phyloP scores from a whole-genome alignment of 2,329 filamentous ascomycete species.

The Pseudopithomyces maydicus region DNA sequence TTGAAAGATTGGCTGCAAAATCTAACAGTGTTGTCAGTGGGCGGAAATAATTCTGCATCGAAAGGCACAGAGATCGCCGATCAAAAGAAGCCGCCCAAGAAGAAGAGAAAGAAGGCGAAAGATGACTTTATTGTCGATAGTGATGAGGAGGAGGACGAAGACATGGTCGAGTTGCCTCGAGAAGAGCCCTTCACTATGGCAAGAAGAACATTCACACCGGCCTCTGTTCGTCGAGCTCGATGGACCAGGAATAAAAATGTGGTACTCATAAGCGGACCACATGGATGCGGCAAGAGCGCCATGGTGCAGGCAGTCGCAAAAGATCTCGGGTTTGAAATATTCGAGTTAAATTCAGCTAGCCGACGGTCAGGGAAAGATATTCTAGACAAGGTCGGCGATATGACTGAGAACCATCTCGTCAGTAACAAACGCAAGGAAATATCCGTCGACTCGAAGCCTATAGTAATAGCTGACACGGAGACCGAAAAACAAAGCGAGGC shows the following conservation, averaged over 20 bases:
- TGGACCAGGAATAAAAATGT: constrained; percentile 64
- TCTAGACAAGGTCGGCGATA: constrained; percentile 89
- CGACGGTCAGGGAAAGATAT: constrained; percentile 88
- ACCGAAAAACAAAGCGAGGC: constrained; percentile 48
- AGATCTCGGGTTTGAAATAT: constrained; percentile 90
- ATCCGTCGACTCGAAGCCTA: constrained; percentile 29
- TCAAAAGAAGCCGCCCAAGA: constrained; percentile 53
- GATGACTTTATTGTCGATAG: constrained; percentile 44
- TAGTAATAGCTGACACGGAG: constrained; percentile 38
- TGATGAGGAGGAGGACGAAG: constrained; percentile 39
- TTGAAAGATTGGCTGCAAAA: constrained; percentile 81
- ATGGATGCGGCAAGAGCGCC: constrained; percentile 92
- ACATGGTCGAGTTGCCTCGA: constrained; percentile 68
- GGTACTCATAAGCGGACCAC: constrained; percentile 85
- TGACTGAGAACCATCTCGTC: constrained; percentile 94
- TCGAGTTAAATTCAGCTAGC: constrained; percentile 87
- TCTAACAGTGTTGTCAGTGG: constrained; percentile 77
- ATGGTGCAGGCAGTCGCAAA: constrained; percentile 89
- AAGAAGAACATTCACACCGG: constrained; percentile 39
- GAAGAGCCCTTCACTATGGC: constrained; percentile 41
- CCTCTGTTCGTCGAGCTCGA: constrained; percentile 40
- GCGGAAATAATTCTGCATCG: constrained; percentile 54
- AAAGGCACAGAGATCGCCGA: constrained; percentile 20
- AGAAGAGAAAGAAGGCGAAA: constrained; percentile 62
- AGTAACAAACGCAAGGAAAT: constrained; percentile 49